phyloP scores from a whole-genome alignment of 2,329 filamentous ascomycete species.

The Zelopaecilomyces penicillatus region DNA sequence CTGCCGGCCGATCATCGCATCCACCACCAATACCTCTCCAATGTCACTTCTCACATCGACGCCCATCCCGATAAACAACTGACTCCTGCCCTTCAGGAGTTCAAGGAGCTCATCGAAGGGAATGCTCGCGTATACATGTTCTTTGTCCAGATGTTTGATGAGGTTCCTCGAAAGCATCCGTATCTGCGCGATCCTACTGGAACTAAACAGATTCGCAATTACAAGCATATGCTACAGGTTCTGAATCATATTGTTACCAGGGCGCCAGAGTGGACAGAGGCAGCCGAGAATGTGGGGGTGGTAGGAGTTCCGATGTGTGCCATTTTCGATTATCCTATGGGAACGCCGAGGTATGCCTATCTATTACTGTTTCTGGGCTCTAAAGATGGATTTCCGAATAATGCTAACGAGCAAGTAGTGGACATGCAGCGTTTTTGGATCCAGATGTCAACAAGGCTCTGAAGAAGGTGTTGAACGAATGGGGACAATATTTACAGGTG shows the following conservation, averaged over 20 bases:
- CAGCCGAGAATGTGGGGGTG: constrained; percentile 41
- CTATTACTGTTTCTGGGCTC: not conserved
- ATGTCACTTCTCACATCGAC: constrained; percentile 47
- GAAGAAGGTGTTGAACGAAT: constrained; percentile 48
- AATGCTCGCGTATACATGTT: constrained; percentile 59
- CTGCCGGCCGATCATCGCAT: constrained; percentile 54
- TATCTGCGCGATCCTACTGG: constrained; percentile 57
- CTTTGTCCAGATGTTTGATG: constrained; percentile 58
- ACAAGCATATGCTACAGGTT: constrained; percentile 56
- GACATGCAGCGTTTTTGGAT: constrained; percentile 46
- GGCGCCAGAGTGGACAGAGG: constrained; percentile 45
- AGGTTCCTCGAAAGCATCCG: constrained; percentile 34
- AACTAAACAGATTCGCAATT: constrained; percentile 54
- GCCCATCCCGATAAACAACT: constrained; percentile 39
- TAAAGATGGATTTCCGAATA: not conserved
- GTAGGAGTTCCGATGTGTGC: constrained; percentile 46
- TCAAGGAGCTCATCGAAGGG: constrained; percentile 56
- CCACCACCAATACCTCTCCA: constrained; percentile 54
- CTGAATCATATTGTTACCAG: constrained; percentile 51
- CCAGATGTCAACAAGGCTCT: constrained; percentile 45
- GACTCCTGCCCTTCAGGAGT: constrained; percentile 53
- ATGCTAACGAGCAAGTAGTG: constrained; percentile 19
- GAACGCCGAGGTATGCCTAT: constrained; percentile 36
- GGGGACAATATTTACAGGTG: constrained; percentile 46
- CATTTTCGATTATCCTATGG: constrained; percentile 50